Base-by-base conservation (phyloP, 192 early-diverging fungal genomes). In the Podila clonocystis region DNA sequence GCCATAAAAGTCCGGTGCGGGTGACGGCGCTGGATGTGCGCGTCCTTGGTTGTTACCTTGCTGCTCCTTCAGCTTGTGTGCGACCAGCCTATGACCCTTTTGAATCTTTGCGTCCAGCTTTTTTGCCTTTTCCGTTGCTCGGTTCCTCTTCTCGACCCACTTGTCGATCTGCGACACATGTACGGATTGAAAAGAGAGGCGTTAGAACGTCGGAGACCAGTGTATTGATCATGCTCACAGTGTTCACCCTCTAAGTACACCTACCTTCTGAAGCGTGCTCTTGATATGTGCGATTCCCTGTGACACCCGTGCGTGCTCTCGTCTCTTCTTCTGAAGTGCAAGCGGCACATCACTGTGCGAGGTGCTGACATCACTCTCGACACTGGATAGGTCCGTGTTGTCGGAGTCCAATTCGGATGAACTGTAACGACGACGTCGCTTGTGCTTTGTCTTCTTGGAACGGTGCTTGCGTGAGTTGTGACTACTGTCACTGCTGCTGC, bases 331-430 rank as follows among this genome's bases (percentile, higher is more conserved):
- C 12, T 30, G n/a, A 0, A 24, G 3, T 30, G 71, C 29, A 17
- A 72, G 29, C n/a, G 70, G 70, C 9, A 58, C 48, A 22, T 76
- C 74, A 50, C 67, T 69, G 5, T 64, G 20, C 1, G 33, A 30
- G 3, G 41, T 55, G 28, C 57, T 65, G 15, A 13, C 62, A 7
- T 70, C 65, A 50, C 67, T 70, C 22, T 61, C 67, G 0, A 50
- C 55, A 26, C 33, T 50, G 52, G 63, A 30, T 24, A 59, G 22
- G 9, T 36, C 50, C 22, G 19, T 17, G 9, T 29, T 28, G 11
- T 45, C 58, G 28, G 41, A 45, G 41, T 45, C 31, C 9, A 17
- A 24, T 9, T 70, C 74, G 7, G 74, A 65, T 2, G 67, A 64
- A 6, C 20, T 50, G 57, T 59, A 12, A 9, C 62, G 62, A 4